Evolutionary conservation across 257 asterid species (phyloP).

Genomic region (Primulina tabacum): DNA sequence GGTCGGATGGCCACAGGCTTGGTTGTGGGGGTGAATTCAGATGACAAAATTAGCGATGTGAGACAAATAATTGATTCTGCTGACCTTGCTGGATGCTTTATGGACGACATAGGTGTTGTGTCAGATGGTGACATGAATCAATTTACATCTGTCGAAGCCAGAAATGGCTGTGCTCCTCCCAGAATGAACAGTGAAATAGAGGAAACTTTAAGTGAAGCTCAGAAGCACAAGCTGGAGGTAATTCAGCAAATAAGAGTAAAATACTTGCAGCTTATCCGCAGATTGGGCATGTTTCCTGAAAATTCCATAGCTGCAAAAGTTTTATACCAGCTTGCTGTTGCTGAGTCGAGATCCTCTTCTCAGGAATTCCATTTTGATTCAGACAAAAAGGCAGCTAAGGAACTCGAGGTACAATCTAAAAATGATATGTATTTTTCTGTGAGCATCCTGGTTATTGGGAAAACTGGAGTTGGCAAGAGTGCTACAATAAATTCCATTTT

Average conservation of each 20-base stretch:
- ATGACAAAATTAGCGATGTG: slow-evolving; percentile 23
- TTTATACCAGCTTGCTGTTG: slow-evolving; percentile 38
- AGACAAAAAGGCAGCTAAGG: slow-evolving; percentile 35
- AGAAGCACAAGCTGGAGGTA: slow-evolving; percentile 41
- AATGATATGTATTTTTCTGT: slow-evolving; percentile 34
- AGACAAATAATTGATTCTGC: slow-evolving; percentile 29
- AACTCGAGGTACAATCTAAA: slow-evolving; percentile 40
- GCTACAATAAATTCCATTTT: slow-evolving; percentile 85
- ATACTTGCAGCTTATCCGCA: slow-evolving; percentile 47
- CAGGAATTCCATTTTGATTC: slow-evolving; percentile 34
- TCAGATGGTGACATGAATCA: slow-evolving; percentile 25
- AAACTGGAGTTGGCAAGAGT: slow-evolving; percentile 93
- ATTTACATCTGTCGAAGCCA: slow-evolving; percentile 26
- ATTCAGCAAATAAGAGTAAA: slow-evolving; percentile 41
- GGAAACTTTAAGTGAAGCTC: slow-evolving; percentile 33
- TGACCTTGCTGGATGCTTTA: slow-evolving; percentile 23
- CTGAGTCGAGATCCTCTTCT: slow-evolving; percentile 36
- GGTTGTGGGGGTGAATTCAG: slow-evolving; percentile 31
- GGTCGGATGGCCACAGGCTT: slow-evolving; percentile 26
- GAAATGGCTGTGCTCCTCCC: slow-evolving; percentile 7
- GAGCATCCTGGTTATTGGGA: slow-evolving; percentile 69
- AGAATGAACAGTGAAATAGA: slow-evolving; percentile 22
- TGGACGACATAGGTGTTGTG: slow-evolving; percentile 26
- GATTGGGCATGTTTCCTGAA: slow-evolving; percentile 41
- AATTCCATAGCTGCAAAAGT: slow-evolving; percentile 47